Percentiles rank a stretch among this genome's conserved stretches.
phyloP scores from a whole-genome alignment of 768 basidiomycete genomes.

The Russula vinacea region DNA sequence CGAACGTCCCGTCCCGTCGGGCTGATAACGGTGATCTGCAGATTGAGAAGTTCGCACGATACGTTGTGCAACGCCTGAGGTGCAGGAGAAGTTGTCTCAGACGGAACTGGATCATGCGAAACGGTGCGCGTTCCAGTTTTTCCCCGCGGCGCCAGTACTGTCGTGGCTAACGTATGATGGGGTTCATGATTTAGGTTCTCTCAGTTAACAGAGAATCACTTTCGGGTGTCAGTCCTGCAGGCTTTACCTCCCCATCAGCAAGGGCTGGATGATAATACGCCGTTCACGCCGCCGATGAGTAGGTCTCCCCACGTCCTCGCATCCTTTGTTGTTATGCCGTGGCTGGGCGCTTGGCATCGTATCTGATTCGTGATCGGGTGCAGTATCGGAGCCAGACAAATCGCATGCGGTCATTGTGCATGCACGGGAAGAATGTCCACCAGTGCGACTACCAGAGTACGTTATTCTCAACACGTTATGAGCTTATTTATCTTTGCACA shows the following conservation, averaged over 20 bases:
- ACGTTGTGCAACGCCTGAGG: constrained; percentile 66
- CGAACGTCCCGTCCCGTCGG: not conserved
- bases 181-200: constrained; percentile 55
- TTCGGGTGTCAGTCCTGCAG: constrained; percentile 75
- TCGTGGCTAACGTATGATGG: not conserved
- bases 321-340: not conserved
- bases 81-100: constrained; percentile 77
- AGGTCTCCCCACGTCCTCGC: constrained; percentile 34
- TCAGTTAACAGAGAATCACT: constrained; percentile 71
- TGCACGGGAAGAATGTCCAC: constrained; percentile 67
- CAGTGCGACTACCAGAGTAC: constrained; percentile 65
- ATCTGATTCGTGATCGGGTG: constrained; percentile 6
- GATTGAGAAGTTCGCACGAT: constrained; percentile 87
- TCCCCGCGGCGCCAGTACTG: not conserved
- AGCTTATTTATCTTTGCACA: not conserved
- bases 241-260: constrained; percentile 74
- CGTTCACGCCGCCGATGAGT: constrained; percentile 77
- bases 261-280: constrained; percentile 68
- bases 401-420: constrained; percentile 77
- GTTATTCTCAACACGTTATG: constrained; percentile 35
- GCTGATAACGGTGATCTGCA: constrained; percentile 34
- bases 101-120: constrained; percentile 80
- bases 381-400: constrained; percentile 79
- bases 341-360: not conserved
- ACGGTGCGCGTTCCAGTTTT: constrained; percentile 51